Percentiles rank a stretch among this genome's conserved stretches.
These are phyloP conservation scores for Aspergillus sp. DNA, from an alignment of 2,329 filamentous ascomycete species.

Conservation along the genomic window DNA sequence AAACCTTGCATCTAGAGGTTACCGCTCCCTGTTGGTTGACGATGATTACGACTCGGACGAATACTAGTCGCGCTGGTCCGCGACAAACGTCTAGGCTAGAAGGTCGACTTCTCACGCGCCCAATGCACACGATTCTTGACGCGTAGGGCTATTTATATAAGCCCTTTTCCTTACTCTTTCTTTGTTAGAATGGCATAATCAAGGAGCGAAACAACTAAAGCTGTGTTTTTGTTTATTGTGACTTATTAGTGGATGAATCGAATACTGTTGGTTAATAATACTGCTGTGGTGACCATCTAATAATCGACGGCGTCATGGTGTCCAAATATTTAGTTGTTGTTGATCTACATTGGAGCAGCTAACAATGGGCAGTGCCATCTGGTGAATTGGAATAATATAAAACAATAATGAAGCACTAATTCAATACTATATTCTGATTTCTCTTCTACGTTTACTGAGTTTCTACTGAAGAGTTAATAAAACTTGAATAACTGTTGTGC, in stretches of 20 bases:
- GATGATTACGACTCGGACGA: constrained; percentile 76
- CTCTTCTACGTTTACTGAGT: no score
- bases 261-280: background rate
- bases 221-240: background rate
- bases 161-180: background rate
- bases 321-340: background rate
- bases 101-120: background rate
- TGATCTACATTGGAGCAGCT: background rate
- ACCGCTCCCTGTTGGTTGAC: constrained; percentile 73
- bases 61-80: constrained; percentile 30
- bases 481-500: no score
- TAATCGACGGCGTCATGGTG: background rate
- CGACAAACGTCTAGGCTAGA: background rate
- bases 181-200: background rate
- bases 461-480: no score
- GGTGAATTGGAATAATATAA: background rate
- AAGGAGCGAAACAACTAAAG: background rate
- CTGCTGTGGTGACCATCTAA: no score
- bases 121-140: background rate
- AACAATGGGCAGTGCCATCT: background rate
- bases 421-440: no score
- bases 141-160: background rate
- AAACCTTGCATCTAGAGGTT: constrained; percentile 76
- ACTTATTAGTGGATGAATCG: background rate
- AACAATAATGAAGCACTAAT: background rate